These are phyloP conservation scores for Sarocladium brachiariae DNA, from an alignment of 2,329 filamentous ascomycete genomes.

Conservation along the genomic window DNA sequence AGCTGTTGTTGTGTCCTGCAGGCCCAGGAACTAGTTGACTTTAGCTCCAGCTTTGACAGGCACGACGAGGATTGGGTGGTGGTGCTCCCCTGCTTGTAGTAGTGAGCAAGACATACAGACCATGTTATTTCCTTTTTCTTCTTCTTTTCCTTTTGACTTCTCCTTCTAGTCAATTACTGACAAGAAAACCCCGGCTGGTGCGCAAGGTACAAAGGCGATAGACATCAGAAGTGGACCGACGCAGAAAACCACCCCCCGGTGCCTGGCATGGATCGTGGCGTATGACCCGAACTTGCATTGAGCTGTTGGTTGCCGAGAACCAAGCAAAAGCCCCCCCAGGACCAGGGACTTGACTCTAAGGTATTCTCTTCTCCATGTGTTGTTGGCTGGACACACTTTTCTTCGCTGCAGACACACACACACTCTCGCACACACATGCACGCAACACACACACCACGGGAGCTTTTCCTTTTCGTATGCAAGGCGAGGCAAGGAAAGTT, in stretches of 20 bases:
- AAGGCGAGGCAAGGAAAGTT: background rate
- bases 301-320: background rate
- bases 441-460: too few relatives aligned
- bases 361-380: background rate
- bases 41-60: background rate
- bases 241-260: background rate
- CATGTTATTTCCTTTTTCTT: too few relatives aligned
- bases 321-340: too few relatives aligned
- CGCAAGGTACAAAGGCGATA: background rate
- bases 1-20: background rate
- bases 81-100: background rate
- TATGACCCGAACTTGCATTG: background rate
- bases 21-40: conserved; percentile 2
- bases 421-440: too few relatives aligned
- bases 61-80: too few relatives aligned
- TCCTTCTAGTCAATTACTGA: background rate
- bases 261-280: background rate
- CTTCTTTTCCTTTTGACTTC: too few relatives aligned
- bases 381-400: background rate
- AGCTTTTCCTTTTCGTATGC: background rate
- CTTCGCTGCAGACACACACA: background rate
- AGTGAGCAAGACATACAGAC: too few relatives aligned
- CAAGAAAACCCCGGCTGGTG: background rate
- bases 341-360: background rate
- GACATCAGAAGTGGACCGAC: background rate